Evolutionary conservation across 2,329 filamentous ascomycete genomes (phyloP), one percentile per base, ranked within the genome.

Genomic region (Neobulgaria alba): DNA sequence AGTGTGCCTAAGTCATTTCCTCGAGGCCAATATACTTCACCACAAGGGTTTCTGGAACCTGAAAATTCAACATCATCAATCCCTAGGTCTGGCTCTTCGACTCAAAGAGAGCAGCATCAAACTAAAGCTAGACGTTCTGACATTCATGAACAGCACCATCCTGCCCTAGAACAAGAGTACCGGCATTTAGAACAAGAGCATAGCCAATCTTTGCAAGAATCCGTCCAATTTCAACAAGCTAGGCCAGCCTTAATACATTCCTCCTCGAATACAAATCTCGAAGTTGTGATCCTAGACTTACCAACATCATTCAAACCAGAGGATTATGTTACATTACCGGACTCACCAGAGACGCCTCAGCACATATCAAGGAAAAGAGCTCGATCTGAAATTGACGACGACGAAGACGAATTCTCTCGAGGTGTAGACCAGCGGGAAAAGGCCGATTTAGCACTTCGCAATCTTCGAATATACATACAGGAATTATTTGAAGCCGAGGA

Each of bases 361-460:
- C 42, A 52, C 32, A 36, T 54, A 16, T 52, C 50, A 4, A 50
- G 46, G 49, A 82, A 76, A 53, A 59, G 71, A 42, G 79, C 75
- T 45, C 63, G 64, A 29, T 65, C 69, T 17, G 64, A 67, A 16
- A 60, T 64, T 15, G 67, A 73, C 36, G 70, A 68, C 5, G 69
- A 73, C 10, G 72, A 75, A 41, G 75, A 73, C 36, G 61, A 75
- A 2, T 65, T 82, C 15, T 69, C 75, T 12, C 63, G 80, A 33
- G 77, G 76, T 31, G 67, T 87, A 2, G 87, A 93, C 55, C 85
- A 95, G 60, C 81, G 82, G 37, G 81, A 93, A 53, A 80, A 88
- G 55, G 84, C 82, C 3, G 81, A 95, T 52, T 72, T 77, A 9
- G 82, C 85, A 32, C 70, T 89, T 33, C 67, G 80, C 39, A 78